Conservation (phyloP, 2,329 filamentous ascomycete species). For the Allantophomopsis cytisporea region DNA sequence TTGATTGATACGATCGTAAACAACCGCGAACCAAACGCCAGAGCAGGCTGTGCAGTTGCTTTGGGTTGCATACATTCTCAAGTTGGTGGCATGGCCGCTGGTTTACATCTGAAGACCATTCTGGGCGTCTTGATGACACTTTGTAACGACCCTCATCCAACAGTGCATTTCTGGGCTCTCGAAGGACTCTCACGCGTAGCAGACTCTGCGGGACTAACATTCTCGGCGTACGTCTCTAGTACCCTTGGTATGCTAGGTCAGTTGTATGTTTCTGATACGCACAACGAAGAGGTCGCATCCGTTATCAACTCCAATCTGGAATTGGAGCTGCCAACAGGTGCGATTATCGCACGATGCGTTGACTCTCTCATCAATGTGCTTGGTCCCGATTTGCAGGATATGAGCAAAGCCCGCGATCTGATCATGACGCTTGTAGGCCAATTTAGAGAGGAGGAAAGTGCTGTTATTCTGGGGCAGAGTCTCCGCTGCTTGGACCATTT, state of each 20-base stretch:
- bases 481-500: slow-evolving; percentile 81
- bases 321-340: slow-evolving; percentile 67
- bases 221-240: slow-evolving; percentile 79
- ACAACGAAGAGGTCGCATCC: slow-evolving; percentile 72
- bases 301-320: slow-evolving; percentile 83
- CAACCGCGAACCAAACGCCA: slow-evolving; percentile 83
- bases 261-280: slow-evolving; percentile 80
- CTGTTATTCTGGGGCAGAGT: slow-evolving; percentile 60
- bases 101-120: slow-evolving; percentile 92
- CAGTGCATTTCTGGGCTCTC: slow-evolving; percentile 92
- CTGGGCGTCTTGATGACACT: slow-evolving; percentile 97
- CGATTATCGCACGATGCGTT: slow-evolving; percentile 75
- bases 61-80: slow-evolving; percentile 89
- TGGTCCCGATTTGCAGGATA: slow-evolving; percentile 87
- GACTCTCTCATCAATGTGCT: slow-evolving; percentile 96
- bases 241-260: slow-evolving; percentile 90
- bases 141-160: slow-evolving; percentile 86
- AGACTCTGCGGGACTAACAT: slow-evolving; percentile 84
- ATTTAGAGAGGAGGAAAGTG: slow-evolving; percentile 63
- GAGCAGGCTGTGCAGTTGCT: slow-evolving; percentile 89
- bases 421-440: slow-evolving; percentile 77
- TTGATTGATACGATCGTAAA: slow-evolving; percentile 88
- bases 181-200: slow-evolving; percentile 78
- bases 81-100: slow-evolving; percentile 93
- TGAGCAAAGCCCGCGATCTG: slow-evolving; percentile 80